These are phyloP conservation scores for Ogataea trehaloabstinens DNA, from an alignment of 805 yeast species.

Conservation along the genomic window DNA sequence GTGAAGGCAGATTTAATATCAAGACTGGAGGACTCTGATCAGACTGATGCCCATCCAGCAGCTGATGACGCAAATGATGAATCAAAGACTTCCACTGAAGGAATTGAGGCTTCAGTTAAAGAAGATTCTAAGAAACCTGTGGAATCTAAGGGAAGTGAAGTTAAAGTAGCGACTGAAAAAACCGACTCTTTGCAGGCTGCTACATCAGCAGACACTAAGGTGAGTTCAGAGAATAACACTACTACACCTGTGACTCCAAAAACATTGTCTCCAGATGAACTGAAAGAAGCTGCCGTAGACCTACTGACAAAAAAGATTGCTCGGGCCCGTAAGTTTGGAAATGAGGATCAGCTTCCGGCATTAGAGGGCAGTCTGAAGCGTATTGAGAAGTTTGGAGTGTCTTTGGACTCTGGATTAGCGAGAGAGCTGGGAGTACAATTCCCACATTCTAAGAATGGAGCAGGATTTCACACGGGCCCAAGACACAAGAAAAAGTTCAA, in stretches of 20 bases:
- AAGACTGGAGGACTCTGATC: slow-evolving; percentile 60
- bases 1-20: slow-evolving; percentile 75
- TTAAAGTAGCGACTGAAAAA: slow-evolving; percentile 11
- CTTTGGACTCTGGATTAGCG: slow-evolving; percentile 62
- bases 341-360: slow-evolving; percentile 47
- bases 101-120: neutral
- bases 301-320: slow-evolving; percentile 63
- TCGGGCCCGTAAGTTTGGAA: slow-evolving; percentile 79
- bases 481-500: slow-evolving; percentile 1
- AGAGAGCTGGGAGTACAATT: slow-evolving; percentile 57
- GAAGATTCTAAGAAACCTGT: neutral
- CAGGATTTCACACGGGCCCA: slow-evolving; percentile 3
- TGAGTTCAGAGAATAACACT: slow-evolving; percentile 5
- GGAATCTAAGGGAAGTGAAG: slow-evolving; percentile 6
- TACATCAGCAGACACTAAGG: neutral
- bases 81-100: slow-evolving; percentile 1
- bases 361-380: slow-evolving; percentile 65
- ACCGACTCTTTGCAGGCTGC: slow-evolving; percentile 11
- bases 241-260: slow-evolving; percentile 12
- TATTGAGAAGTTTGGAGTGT: slow-evolving; percentile 83
- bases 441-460: slow-evolving; percentile 3
- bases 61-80: slow-evolving; percentile 19
- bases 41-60: slow-evolving; percentile 30
- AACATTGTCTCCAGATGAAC: slow-evolving; percentile 60
- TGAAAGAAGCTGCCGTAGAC: slow-evolving; percentile 65